phyloP scores from a whole-genome alignment of 441 rosid species.

The Metrosideros polymorpha region DNA sequence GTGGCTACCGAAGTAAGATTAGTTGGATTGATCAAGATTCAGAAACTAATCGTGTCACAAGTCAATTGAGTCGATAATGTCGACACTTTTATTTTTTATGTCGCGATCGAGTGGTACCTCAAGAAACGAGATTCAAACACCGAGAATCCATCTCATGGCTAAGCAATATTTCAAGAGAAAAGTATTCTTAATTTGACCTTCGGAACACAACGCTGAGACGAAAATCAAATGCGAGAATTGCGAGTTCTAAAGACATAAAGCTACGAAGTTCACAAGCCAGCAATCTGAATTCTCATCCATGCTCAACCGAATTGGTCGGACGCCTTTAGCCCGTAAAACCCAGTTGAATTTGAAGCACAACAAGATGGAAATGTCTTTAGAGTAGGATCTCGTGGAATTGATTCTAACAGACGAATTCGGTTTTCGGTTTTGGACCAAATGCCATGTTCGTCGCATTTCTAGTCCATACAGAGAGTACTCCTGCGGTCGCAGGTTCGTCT shows the following conservation, averaged over 20 bases:
- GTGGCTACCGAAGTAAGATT: too few relatives aligned
- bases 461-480: neutral
- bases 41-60: rapidly evolving
- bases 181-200: too few relatives aligned
- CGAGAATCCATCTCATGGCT: neutral
- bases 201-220: neutral
- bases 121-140: too few relatives aligned
- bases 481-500: neutral
- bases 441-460: neutral
- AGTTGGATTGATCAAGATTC: neutral
- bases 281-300: neutral
- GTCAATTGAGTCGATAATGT: neutral
- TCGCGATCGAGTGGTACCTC: neutral
- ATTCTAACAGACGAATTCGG: neutral
- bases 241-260: neutral
- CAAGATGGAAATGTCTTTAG: neutral
- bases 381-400: neutral
- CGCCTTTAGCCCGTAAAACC: neutral
- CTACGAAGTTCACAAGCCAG: neutral
- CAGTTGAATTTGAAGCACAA: neutral
- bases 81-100: neutral
- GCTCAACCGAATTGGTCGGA: neutral
- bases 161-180: rapidly evolving
- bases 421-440: neutral
- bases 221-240: neutral